Base-by-base conservation (phyloP, 371 early-diverging fungal species). In the Apophysomyces trapeziformis region DNA sequence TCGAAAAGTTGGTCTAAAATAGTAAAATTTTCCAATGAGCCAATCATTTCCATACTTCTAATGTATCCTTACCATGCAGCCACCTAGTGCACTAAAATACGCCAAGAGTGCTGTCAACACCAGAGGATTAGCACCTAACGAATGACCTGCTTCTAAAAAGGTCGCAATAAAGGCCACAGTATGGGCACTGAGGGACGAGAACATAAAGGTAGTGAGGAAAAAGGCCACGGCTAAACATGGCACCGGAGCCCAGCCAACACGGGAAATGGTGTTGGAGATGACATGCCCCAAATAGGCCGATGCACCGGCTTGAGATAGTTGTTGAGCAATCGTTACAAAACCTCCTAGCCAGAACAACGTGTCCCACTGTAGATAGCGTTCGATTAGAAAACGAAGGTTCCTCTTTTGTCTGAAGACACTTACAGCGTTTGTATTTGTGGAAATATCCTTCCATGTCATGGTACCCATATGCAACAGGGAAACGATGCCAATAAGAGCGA, bases 301-400 rank as follows among this genome's bases (percentile, higher is more conserved):
- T 26, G 92, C 80, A 7, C 92, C 91, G 5, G 90, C 79, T 18
- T 80, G 84, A 14, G 88, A 78, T 3, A 93, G 75, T 67, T 92
- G 92, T 61, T 88, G 86, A 46, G 92, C 92, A 60, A 94, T 86
- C 0, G 91, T 82, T 21, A 94, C 83, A 75, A 94, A 91, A 9
- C 90, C 90, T 16, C 89, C 88, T 2, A 94, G 75, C 93, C 94
- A 94, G 66, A 90, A 92, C 44, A 90, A 83, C 5, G 91, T 86
- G 67, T 94, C 94, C 94, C 94, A 93, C 84, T 82, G 60, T 38
- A 26, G 32, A 26, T 26, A 26, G 32, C 3, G 32, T 26, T 26
- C 3, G 32, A 26, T 26, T 26, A 76, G 75, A 68, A 61, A 4
- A 39, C 35, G 32, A 60, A 54, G n/a, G 39, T 60, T 26, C 6